Evolutionary conservation across 331 rosid genomes (phyloP).

Genomic region (Telfairia occidentalis): DNA sequence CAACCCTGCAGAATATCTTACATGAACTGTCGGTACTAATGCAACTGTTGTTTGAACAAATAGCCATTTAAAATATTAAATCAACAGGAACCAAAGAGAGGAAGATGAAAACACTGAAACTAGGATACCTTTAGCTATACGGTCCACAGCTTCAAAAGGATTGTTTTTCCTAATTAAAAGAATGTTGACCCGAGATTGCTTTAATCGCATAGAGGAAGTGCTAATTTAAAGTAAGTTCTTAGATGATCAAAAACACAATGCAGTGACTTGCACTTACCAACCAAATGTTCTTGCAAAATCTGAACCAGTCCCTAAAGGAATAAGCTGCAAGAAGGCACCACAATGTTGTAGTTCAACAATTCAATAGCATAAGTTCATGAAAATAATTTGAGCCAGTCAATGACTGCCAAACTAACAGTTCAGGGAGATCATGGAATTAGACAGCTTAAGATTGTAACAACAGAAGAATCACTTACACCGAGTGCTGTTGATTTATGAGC

Average conservation of each 20-base stretch:
- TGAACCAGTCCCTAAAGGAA: constrained; percentile 92
- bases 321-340: constrained; percentile 57
- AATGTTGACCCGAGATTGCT: constrained; percentile 11
- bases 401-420: not conserved
- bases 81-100: not conserved
- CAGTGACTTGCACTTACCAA: constrained; percentile 45
- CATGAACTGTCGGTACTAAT: constrained; percentile 15
- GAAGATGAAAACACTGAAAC: constrained; percentile 4
- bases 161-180: constrained; percentile 57
- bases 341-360: not conserved
- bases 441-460: not conserved
- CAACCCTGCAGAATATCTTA: constrained; percentile 40
- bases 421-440: not conserved
- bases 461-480: constrained; percentile 52
- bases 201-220: constrained; percentile 15
- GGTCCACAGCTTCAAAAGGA: constrained; percentile 74
- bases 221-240: not conserved
- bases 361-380: not conserved
- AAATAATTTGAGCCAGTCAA: constrained; percentile 5
- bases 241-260: constrained; percentile 12
- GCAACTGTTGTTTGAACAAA: not conserved
- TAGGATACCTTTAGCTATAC: constrained; percentile 56
- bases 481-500: constrained; percentile 68
- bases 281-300: constrained; percentile 84
- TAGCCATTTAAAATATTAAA: not conserved